Percentiles rank a stretch among this genome's conserved stretches.
Evolutionary conservation across 2,329 filamentous ascomycete species (phyloP).

Genomic region (Harringtonia aguacate): DNA sequence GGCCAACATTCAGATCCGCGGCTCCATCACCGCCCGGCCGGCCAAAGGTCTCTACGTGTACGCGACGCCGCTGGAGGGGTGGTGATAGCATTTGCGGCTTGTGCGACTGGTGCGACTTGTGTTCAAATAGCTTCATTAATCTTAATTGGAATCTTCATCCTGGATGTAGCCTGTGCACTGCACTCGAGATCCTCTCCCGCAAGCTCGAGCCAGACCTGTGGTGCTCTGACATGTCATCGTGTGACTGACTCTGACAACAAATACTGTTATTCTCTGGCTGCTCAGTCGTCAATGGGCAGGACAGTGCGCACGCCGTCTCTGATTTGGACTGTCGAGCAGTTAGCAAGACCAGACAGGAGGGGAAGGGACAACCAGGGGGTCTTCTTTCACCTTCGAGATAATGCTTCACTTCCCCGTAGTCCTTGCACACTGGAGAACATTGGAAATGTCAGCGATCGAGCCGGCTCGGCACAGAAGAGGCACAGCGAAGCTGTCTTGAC

Average conservation of each 20-base stretch:
- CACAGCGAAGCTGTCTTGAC: constrained; percentile 1
- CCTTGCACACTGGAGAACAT: constrained; percentile 22
- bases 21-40: constrained; percentile 62
- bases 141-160: too few relatives aligned
- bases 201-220: too few relatives aligned
- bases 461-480: not conserved
- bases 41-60: constrained; percentile 61
- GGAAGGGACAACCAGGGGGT: not conserved
- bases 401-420: constrained; percentile 23
- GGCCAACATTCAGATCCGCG: constrained; percentile 54
- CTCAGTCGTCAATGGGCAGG: constrained; percentile 14
- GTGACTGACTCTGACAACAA: too few relatives aligned
- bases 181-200: too few relatives aligned
- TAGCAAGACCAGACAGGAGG: not conserved
- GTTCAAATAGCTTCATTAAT: too few relatives aligned
- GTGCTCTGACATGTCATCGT: too few relatives aligned
- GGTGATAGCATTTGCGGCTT: too few relatives aligned
- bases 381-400: constrained; percentile 21
- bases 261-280: too few relatives aligned
- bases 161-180: too few relatives aligned
- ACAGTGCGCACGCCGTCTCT: constrained; percentile 14
- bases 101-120: too few relatives aligned
- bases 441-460: not conserved
- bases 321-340: constrained; percentile 13
- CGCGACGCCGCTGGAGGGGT: constrained; percentile 55